Evolutionary conservation across 2,329 filamentous ascomycete genomes (phyloP).

Genomic region (Ascochyta pisi): DNA sequence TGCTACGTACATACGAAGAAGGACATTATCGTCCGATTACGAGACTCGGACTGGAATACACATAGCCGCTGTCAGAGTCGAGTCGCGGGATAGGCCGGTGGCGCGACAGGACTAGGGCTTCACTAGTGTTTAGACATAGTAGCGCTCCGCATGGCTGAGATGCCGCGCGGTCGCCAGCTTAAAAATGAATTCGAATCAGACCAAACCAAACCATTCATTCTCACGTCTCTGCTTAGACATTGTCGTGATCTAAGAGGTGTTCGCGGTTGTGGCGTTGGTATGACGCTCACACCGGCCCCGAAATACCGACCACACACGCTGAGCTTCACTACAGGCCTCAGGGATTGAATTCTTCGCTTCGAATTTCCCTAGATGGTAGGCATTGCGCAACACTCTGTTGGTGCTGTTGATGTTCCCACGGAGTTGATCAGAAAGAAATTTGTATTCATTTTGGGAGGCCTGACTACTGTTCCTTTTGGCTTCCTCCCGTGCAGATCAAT

Average conservation of each 20-base stretch:
- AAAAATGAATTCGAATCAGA: not conserved
- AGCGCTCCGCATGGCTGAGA: not conserved
- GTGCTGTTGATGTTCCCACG: not conserved
- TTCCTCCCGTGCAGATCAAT: too few species aligned
- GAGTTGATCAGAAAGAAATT: not conserved
- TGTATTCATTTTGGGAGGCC: too few species aligned
- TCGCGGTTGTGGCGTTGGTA: not conserved
- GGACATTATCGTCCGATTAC: slow-evolving; percentile 1
- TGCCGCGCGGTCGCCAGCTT: slow-evolving; percentile 1
- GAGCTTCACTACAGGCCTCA: not conserved
- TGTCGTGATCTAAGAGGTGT: not conserved
- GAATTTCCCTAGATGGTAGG: not conserved
- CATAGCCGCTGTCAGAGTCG: slow-evolving; percentile 6
- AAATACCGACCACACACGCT: not conserved
- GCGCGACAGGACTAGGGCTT: not conserved
- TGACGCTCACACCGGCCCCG: not conserved
- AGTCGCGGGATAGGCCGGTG: slow-evolving; percentile 7
- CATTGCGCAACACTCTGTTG: not conserved
- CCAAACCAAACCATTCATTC: not conserved
- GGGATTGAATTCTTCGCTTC: not conserved
- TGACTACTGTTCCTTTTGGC: too few species aligned
- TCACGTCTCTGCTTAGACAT: not conserved
- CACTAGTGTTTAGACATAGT: not conserved
- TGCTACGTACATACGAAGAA: slow-evolving; percentile 22
- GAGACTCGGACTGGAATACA: slow-evolving; percentile 11